Conservation (phyloP, 1,139 yeast genomes). For the Blastobotrys aristatus region DNA sequence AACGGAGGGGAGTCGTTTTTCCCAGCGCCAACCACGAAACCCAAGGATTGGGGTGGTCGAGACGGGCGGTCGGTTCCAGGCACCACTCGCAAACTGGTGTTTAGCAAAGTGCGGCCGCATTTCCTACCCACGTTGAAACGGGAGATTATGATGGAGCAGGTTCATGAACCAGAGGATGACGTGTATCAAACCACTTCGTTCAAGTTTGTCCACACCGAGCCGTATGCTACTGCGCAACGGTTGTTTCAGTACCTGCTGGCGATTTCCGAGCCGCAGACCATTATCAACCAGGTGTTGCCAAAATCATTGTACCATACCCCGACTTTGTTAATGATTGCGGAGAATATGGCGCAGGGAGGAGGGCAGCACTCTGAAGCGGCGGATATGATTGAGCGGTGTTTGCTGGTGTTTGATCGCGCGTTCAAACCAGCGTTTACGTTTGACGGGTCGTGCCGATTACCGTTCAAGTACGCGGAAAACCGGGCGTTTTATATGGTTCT, state of each 20-base stretch:
- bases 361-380: constrained; percentile 53
- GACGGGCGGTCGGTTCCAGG: constrained; percentile 73
- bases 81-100: constrained; percentile 56
- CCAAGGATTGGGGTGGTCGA: constrained; percentile 80
- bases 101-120: constrained; percentile 73
- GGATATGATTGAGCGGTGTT: constrained; percentile 65
- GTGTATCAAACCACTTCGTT: constrained; percentile 41
- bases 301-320: constrained; percentile 71
- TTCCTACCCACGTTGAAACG: constrained; percentile 71
- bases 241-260: constrained; percentile 35
- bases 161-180: constrained; percentile 17
- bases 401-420: constrained; percentile 73
- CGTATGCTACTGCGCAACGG: constrained; percentile 31
- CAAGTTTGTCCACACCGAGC: constrained; percentile 35
- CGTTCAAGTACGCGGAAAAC: constrained; percentile 69
- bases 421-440: constrained; percentile 47
- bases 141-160: constrained; percentile 58
- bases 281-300: constrained; percentile 40
- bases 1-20: constrained; percentile 10
- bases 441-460: constrained; percentile 60
- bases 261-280: constrained; percentile 44
- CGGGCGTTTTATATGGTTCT: constrained; percentile 71
- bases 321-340: constrained; percentile 73
- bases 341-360: constrained; percentile 71
- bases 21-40: constrained; percentile 41